Base-by-base conservation (phyloP, 768 basidiomycete species). In the Pleurotus djamor region DNA sequence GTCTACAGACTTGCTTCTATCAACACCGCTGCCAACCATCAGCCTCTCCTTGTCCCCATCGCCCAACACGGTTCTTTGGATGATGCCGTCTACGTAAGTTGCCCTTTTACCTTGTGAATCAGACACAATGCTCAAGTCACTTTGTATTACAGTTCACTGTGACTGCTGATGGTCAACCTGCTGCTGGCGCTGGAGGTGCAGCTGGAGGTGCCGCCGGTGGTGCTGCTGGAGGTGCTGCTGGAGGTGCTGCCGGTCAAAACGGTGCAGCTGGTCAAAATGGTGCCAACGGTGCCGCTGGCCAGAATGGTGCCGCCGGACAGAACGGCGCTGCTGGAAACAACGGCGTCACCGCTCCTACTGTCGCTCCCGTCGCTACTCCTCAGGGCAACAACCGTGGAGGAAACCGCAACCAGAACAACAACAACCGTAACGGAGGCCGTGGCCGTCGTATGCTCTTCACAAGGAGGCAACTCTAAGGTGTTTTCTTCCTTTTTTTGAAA, bases 11-110 rank as follows among this genome's bases (percentile, higher is more conserved):
- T 85, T 13, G 69, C 73, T 49, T 73, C 73, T 13, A 82, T 83
- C 68, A 78, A 78, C 66, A 61, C 75, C 8, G 78, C 79, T 12
- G 73, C 79, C 48, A 83, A 83, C 68, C 80, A 81, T 59, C 81
- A 81, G 45, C 61, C 72, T 44, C 70, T 70, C 14, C 65, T 78
- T 58, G 72, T 72, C 48, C 65, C 72, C 47, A 59, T 77, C 47
- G 73, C 75, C 58, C 78, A 79, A 64, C 76, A 74, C 52, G 78
- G 73, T 13, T 68, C 68, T n/a, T 61, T 78, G 4, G 76, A 77
- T 66, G 77, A 79, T 59, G 66, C 63, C 5, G 68, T 73, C 45
- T 77, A 78, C 55, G 70, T 72, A 52, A 37, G 41, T 16, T 28
- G 8, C 50, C 28, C 33, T 5, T 58, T n/a, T 8, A 49, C 5